A percentile compares a stretch with the other conserved stretches of the same genome.
phyloP scores from a whole-genome alignment of 306 rosid species.

The Nissolia schottii region DNA sequence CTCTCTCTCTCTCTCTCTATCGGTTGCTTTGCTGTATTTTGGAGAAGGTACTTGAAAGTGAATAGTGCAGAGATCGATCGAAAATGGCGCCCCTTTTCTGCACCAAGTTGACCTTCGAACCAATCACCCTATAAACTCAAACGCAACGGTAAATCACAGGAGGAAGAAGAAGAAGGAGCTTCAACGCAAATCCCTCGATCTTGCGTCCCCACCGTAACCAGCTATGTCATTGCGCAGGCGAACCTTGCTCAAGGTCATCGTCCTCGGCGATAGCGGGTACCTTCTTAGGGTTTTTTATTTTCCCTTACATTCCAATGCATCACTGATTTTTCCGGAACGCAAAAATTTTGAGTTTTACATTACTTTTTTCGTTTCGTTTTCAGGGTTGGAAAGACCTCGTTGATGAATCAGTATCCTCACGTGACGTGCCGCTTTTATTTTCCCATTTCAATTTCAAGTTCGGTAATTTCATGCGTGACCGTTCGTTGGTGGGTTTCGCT shows the following conservation, averaged over 20 bases:
- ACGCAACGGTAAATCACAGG: background rate
- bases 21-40: background rate
- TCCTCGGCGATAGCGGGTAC: constrained; percentile 96
- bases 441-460: background rate
- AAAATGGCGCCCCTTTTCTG: constrained; percentile 43
- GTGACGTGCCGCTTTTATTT: background rate
- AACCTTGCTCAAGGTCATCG: constrained; percentile 98
- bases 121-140: background rate
- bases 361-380: constrained; percentile 9
- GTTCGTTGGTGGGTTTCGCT: background rate
- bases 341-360: background rate
- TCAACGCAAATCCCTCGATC: background rate
- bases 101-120: constrained; percentile 10
- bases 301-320: background rate
- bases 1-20: too few species aligned
- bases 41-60: background rate
- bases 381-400: constrained; percentile 96
- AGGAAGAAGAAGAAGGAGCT: background rate
- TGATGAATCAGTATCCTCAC: constrained; percentile 96
- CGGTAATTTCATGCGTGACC: background rate
- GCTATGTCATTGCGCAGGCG: constrained; percentile 88
- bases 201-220: constrained; percentile 16
- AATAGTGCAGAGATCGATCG: constrained; percentile 30
- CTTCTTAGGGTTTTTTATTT: constrained; percentile 29
- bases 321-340: background rate